Percentiles rank a stretch among this genome's conserved stretches.
Evolutionary conservation across 768 basidiomycete genomes (phyloP).

Genomic region (Candolleomyces efflorescens): DNA sequence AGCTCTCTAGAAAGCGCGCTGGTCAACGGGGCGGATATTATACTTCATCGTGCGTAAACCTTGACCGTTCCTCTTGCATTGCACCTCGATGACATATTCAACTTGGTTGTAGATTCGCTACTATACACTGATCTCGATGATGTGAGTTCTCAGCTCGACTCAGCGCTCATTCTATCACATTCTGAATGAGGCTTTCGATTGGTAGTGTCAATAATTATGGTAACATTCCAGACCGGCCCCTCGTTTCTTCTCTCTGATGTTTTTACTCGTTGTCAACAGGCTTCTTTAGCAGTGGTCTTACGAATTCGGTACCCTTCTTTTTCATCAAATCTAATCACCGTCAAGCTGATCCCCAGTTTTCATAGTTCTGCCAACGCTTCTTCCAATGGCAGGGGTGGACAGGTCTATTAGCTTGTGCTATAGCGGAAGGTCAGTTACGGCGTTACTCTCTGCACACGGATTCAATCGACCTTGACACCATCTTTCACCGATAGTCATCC

Average conservation of each 20-base stretch:
- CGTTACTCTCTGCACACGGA: no score
- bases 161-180: neutral
- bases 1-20: slow-evolving; percentile 38
- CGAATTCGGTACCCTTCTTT: slow-evolving; percentile 29
- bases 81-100: neutral
- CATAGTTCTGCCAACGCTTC: slow-evolving; percentile 29
- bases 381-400: slow-evolving; percentile 62
- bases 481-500: slow-evolving; percentile 35
- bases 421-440: slow-evolving; percentile 53
- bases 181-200: neutral
- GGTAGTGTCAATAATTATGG: slow-evolving; percentile 53
- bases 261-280: slow-evolving; percentile 5
- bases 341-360: no score
- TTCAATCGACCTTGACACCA: neutral
- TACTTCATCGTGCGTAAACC: slow-evolving; percentile 44
- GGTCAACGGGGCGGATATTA: slow-evolving; percentile 50
- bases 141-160: slow-evolving; percentile 32
- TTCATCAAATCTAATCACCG: no score
- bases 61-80: neutral
- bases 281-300: slow-evolving; percentile 36
- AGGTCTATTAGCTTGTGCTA: slow-evolving; percentile 46
- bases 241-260: no score
- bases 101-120: slow-evolving; percentile 47
- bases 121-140: slow-evolving; percentile 43
- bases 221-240: slow-evolving; percentile 15